Base-by-base conservation (phyloP, 2,329 filamentous ascomycete genomes). In the Endoconidiophora laricicola region DNA sequence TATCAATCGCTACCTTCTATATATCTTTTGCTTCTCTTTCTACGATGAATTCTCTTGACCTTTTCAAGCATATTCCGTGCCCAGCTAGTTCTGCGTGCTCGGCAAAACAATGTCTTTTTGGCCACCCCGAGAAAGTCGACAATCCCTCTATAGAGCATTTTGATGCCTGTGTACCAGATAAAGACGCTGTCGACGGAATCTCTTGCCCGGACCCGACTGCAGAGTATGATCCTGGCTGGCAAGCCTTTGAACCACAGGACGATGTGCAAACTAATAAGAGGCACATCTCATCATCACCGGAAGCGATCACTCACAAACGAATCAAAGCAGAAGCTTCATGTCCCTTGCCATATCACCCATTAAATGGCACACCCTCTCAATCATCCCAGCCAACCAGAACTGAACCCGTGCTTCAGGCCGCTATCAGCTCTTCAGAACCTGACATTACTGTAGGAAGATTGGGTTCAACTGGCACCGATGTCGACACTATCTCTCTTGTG, bases 21-120 rank as follows among this genome's bases (percentile, higher is more conserved):
- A 44, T 23, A 22, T 44, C 2, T 44, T 24, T 26, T 44, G 2
- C 33, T 23, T 7, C 2, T 33, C 29, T 33, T 33, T 33, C 40
- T 29, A 20, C 23, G 18, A 57, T 58, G 52, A 54, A 56, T 36
- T 52, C 57, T 24, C 49, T 54, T 23, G 48, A 52, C 44, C 29
- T 9, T 6, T 67, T 73, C 54, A 73, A 71, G 56, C 66, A 65
- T 52, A 67, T 74, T 44, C 68, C 69, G 7, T 74, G 71, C 55
- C 71, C 71, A 4, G 69, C 68, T 18, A 70, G 70, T 46, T 62
- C 66, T 44, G 61, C 54, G 2, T 74, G 71, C 56, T 69, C 65
- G 6, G 69, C 70, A 14, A 71, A 71, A 56, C 63, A 68, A 53
- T 74, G 71, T 56, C 65, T 73, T 38, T 74, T 74, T 56, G 67